These are phyloP conservation scores for Aeminium ludgeri DNA, from an alignment of 495 filamentous ascomycete species.

Conservation along the genomic window DNA sequence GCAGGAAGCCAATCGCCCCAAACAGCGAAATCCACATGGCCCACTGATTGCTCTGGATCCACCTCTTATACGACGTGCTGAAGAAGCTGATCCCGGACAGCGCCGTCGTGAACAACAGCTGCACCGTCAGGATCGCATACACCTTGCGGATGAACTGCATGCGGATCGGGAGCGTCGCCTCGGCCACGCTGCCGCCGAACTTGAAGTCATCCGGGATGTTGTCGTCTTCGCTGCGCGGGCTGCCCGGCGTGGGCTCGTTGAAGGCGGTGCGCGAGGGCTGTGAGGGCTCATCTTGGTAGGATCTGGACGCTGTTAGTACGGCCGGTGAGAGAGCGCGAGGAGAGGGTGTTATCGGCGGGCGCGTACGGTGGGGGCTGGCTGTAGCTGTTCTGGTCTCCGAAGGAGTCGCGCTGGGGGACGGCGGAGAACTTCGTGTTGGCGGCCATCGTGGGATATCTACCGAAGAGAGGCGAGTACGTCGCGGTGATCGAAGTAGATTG, in stretches of 20 bases:
- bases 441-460: slow-evolving; percentile 3
- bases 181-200: slow-evolving; percentile 82
- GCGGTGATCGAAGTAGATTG: too few species aligned
- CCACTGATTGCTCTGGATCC: slow-evolving; percentile 73
- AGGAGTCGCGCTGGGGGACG: slow-evolving; percentile 26
- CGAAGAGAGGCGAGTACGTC: neutral
- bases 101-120: slow-evolving; percentile 68
- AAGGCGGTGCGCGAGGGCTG: slow-evolving; percentile 54
- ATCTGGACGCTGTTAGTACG: slow-evolving; percentile 10
- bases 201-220: slow-evolving; percentile 97
- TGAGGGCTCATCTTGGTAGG: slow-evolving; percentile 52
- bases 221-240: slow-evolving; percentile 70
- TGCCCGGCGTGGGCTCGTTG: slow-evolving; percentile 53
- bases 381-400: slow-evolving; percentile 34
- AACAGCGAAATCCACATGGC: slow-evolving; percentile 74
- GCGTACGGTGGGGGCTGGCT: slow-evolving; percentile 57
- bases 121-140: slow-evolving; percentile 72
- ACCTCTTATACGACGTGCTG: slow-evolving; percentile 57
- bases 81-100: slow-evolving; percentile 76
- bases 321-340: too few species aligned
- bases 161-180: slow-evolving; percentile 78
- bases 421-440: slow-evolving; percentile 27
- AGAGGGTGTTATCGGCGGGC: too few species aligned
- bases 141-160: slow-evolving; percentile 97
- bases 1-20: slow-evolving; percentile 62